Conservation (phyloP, 2,329 filamentous ascomycete species). For the Aspergillus sclerotialis region DNA sequence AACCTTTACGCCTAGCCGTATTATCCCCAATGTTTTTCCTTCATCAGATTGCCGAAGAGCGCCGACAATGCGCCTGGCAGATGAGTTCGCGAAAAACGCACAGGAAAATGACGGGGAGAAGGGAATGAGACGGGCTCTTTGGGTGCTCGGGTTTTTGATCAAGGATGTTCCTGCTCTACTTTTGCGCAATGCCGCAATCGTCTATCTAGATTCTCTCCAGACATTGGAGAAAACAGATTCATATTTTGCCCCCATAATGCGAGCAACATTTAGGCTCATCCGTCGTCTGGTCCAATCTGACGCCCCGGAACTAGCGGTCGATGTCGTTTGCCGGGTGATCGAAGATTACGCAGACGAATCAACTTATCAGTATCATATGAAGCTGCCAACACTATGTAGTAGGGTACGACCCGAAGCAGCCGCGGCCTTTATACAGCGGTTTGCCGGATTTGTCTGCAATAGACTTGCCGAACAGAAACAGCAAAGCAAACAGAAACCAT, state of each 20-base stretch:
- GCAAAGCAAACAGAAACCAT: not conserved
- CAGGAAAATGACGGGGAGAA: not conserved
- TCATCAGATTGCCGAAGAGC: too few species aligned
- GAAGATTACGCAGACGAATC: conserved; percentile 10
- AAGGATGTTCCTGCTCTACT: conserved; percentile 5
- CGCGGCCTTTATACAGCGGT: conserved; percentile 2
- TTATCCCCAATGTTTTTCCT: too few species aligned
- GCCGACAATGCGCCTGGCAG: too few species aligned
- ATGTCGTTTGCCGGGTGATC: conserved; percentile 7
- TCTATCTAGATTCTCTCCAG: conserved; percentile 3
- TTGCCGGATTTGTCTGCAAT: conserved; percentile 7
- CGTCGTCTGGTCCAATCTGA: conserved; percentile 8
- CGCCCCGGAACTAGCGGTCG: conserved; percentile 7
- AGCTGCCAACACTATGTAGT: conserved; percentile 2
- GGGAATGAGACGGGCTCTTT: conserved; percentile 1
- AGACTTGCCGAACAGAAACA: too few species aligned
- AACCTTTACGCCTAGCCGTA: too few species aligned
- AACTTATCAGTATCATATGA: conserved; percentile 9
- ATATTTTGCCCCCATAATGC: conserved; percentile 1
- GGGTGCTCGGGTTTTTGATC: not conserved
- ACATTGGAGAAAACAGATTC: not conserved
- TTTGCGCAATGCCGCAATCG: conserved; percentile 5
- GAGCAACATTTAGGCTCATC: conserved; percentile 6
- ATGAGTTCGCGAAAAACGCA: conserved; percentile 7
- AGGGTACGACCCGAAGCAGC: conserved; percentile 5